phyloP scores from a whole-genome alignment of 2,329 filamentous ascomycete genomes.

The Neofusicoccum ribis region DNA sequence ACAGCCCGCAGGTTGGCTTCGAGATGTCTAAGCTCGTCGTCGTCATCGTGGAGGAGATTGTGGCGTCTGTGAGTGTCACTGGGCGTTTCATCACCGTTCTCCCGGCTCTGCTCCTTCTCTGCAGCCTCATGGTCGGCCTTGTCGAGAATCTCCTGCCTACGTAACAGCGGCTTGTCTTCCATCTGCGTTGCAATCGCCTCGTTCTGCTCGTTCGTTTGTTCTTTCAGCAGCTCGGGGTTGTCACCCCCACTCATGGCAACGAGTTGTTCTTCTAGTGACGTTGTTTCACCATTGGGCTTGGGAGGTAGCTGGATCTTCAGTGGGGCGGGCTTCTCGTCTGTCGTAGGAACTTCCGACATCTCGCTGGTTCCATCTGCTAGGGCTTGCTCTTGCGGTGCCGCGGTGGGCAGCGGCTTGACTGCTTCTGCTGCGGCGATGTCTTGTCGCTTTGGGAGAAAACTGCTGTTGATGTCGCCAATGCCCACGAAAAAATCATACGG shows the following conservation, averaged over 20 bases:
- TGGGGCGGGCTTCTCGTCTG: constrained; percentile 9
- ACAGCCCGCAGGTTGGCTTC: constrained; percentile 74
- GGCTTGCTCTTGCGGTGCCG: neutral
- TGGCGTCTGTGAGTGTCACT: constrained; percentile 56
- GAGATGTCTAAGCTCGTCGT: constrained; percentile 76
- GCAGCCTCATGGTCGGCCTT: constrained; percentile 72
- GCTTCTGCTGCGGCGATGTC: constrained; percentile 29
- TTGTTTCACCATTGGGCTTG: constrained; percentile 48
- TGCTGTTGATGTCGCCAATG: constrained; percentile 98
- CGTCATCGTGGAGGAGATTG: constrained; percentile 82
- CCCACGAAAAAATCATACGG: constrained; percentile 98
- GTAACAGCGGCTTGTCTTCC: constrained; percentile 82
- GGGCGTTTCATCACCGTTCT: constrained; percentile 39
- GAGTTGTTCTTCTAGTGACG: constrained; percentile 70
- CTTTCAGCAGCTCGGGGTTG: constrained; percentile 66
- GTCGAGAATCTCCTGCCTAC: constrained; percentile 88
- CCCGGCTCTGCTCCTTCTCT: constrained; percentile 51
- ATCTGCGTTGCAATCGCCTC: constrained; percentile 86
- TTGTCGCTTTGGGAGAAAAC: constrained; percentile 79
- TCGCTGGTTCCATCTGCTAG: neutral
- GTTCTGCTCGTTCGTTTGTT: constrained; percentile 82
- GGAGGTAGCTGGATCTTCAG: constrained; percentile 17
- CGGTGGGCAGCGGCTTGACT: constrained; percentile 1
- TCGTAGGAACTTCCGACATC: neutral
- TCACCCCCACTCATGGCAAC: constrained; percentile 74